phyloP scores from a whole-genome alignment of 306 rosid genomes.

The Hippophae rhamnoides region DNA sequence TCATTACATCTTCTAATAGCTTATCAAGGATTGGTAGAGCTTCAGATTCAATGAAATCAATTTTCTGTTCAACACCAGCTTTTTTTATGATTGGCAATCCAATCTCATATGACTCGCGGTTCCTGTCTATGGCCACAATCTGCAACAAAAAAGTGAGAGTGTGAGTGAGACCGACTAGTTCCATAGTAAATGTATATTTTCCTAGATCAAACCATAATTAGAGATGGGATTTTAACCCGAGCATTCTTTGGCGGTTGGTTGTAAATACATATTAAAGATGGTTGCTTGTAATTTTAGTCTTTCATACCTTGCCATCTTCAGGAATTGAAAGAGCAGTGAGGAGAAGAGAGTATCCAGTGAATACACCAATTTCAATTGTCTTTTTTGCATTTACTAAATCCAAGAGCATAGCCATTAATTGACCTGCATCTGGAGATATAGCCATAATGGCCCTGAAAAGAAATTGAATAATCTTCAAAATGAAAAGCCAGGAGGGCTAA shows the following conservation, averaged over 20 bases:
- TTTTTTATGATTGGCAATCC: conserved; percentile 48
- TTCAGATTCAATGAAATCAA: conserved; percentile 39
- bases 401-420: conserved; percentile 36
- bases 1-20: conserved; percentile 39
- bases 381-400: conserved; percentile 38
- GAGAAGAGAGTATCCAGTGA: conserved; percentile 62
- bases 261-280: no score
- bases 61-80: conserved; percentile 62
- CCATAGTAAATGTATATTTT: no score
- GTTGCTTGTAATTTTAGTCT: neutral
- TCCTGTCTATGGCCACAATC: conserved; percentile 48
- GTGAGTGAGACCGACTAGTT: neutral
- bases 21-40: conserved; percentile 47
- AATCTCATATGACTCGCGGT: conserved; percentile 37
- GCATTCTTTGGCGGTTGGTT: no score
- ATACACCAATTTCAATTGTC: conserved; percentile 53
- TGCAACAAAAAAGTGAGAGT: conserved; percentile 11
- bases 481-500: no score
- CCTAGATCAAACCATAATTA: no score
- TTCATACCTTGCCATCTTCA: conserved; percentile 35
- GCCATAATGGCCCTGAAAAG: conserved; percentile 30
- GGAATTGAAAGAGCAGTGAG: conserved; percentile 56
- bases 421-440: conserved; percentile 42
- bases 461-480: no score
- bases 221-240: no score